Base-by-base conservation (phyloP, 2,329 filamentous ascomycete species). In the Phaeophleospora eucalypticola region DNA sequence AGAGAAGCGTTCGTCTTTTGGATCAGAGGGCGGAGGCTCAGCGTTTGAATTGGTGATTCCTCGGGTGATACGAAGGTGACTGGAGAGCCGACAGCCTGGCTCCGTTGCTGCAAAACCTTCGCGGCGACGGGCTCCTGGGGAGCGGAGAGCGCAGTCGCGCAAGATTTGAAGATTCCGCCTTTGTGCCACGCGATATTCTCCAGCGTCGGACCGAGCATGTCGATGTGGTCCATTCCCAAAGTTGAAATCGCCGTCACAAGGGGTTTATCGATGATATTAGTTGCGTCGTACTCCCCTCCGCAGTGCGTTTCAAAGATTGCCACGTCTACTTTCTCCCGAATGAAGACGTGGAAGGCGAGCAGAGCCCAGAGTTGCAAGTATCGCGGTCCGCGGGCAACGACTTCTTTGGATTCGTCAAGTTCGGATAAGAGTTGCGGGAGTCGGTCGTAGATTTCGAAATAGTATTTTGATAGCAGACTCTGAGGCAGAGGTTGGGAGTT, bases 331-430 rank as follows among this genome's bases (percentile, higher is more conserved):
- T 83, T 82, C 63, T 91, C 84, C 34, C 73, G 68, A n/a, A 91
- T 59, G 58, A 94, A 97, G 0, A 83, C 77, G 59, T 93, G 88
- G 58, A 94, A 81, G 2, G 89, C 40, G 12, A 42, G 40, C 15
- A 97, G 75, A 0, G 90, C 95, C 62, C 96, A 68, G 61, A 88
- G 95, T 16, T 90, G 84, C 65, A 96, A 95, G 66, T 93, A 96
- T 10, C 54, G 45, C 9, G 60, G 60, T 9, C 53, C 57, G 29
- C 54, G 46, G 6, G 54, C 41, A 7, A 57, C 32, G 43, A 88
- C 84, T 0, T 89, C 89, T 64, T 91, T 93, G 4, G 66, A 63
- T 2, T 82, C 75, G 42, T 78, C 69, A 29, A 50, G 53, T 7
- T 44, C 45, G 2, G n/a, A n/a, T 2, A 39, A 35, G 2, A 59